These are phyloP conservation scores for Stramenopiles sp. DNA, from an alignment of 352 stramenopile genomes.

Conservation along the genomic window DNA sequence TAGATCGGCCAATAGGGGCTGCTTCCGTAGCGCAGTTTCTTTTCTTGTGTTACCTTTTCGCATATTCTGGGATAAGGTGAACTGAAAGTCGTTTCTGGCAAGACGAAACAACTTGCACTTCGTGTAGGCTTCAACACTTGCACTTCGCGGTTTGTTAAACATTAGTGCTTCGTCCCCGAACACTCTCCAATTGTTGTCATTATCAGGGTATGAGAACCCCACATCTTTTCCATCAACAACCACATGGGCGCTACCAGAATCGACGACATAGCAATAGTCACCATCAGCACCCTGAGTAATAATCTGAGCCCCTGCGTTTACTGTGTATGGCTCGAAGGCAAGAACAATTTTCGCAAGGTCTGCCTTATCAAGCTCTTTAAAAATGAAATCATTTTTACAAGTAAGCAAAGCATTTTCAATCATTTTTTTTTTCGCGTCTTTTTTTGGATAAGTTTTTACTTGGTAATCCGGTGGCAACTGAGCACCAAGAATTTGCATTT, in stretches of 20 bases:
- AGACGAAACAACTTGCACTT: background rate
- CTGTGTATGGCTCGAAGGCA: background rate
- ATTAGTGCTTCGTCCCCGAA: background rate
- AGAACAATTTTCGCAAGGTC: background rate
- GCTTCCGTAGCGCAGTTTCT: background rate
- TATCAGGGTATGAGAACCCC: background rate
- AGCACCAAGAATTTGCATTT: background rate
- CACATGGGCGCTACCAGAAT: background rate
- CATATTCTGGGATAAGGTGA: background rate
- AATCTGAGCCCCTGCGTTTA: background rate
- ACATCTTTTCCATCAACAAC: background rate
- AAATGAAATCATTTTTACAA: background rate
- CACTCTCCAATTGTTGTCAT: background rate
- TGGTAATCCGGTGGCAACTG: background rate
- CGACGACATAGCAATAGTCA: background rate
- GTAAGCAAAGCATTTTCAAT: background rate
- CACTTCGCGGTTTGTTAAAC: background rate
- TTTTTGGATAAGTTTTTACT: slow-evolving; percentile 6
- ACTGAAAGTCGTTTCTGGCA: background rate
- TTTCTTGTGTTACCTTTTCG: background rate
- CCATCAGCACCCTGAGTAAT: background rate
- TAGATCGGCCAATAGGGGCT: background rate
- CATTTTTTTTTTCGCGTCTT: background rate
- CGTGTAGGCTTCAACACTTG: background rate
- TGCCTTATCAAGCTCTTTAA: background rate